Evolutionary conservation across 352 stramenopile genomes (phyloP), one percentile per base, ranked within the genome.

Genomic region (Thalassiosira mediterranea): DNA sequence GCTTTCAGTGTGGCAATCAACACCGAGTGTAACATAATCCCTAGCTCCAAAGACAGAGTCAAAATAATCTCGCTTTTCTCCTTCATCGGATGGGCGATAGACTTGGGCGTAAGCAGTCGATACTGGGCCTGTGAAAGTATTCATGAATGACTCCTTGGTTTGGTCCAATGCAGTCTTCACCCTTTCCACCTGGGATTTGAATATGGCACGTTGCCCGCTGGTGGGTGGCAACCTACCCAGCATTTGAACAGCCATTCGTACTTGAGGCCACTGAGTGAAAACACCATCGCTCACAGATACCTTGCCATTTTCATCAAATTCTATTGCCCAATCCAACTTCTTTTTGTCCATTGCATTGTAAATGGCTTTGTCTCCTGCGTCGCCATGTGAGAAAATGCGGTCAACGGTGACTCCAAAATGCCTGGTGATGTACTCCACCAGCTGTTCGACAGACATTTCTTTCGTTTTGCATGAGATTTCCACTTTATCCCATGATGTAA

Each of bases 401-500:
- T 87, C 68, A 26, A 87, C 75, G 28, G 42, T 80, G 21, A 87
- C 75, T 37, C 59, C 71, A 56, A 87, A 87, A 25, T 61, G 62
- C 47, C 68, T 82, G 26, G 79, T 51, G 34, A 87, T 67, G 37
- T 84, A 75, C 11, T 71, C 13, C 15, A 87, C 79, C 28, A 84
- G 64, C 38, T 84, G 49, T 53, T 87, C 72, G 0, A 87, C 79
- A 56, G 47, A 83, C 75, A 84, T 78, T 56, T 87, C 79, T 32
- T 82, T 74, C 38, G 38, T 74, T n/a, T 69, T 75, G 31, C 59
- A 49, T 1, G 69, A 84, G 13, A 87, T 65, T 23, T 86, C 79
- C 49, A 87, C 83, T 37, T 83, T 87, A 46, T 87, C 79, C 75
- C 74, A 87, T 17, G 79, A 84, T 56, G 75, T 84, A 32, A 87